Evolutionary conservation across 1,284 basidiomycete genomes (phyloP), one percentile per base, ranked within the genome.

Genomic region (Gastroboletus turbinatus): DNA sequence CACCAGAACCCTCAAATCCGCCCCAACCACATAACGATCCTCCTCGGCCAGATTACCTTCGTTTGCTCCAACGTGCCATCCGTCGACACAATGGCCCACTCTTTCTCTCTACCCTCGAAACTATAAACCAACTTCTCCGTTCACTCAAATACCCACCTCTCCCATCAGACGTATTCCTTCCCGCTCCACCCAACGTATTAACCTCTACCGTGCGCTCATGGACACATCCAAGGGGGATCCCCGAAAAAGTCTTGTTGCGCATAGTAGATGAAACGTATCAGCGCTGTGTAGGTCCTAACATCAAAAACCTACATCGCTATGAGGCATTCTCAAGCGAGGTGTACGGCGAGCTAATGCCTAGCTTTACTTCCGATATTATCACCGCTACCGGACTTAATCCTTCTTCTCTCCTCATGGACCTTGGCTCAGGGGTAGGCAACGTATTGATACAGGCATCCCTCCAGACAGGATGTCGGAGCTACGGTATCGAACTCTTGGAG

Each of bases 261-360:
- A 80, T 92, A 49, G 78, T 90, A 51, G 87, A 90, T 49, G 90
- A 92, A 72, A 88, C 85, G 36, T 91, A 92, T 64, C 89, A 92
- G 63, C 84, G 89, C 32, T 82, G 81, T 25, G 87, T 90, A 2
- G 88, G 88, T 6, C 89, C 89, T 0, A 80, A 87, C 62, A 81
- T 88, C 25, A 77, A 77, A 46, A 78, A 75, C 54, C 77, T 92
- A 43, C 80, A 78, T 60, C 80, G 82, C 56, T 92, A 92, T 65
- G 81, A 84, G 60, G 85, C 88, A 0, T 91, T 90, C 70, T 86
- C 87, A 17, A 87, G 83, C 60, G 82, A 82, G 23, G 86, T 87
- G 13, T 92, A 92, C 60, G 89, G 89, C 47, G 89, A 92, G 62
- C 78, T 92, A 27, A 84, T 87, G 80, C 87, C 87, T 0, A 78